Evolutionary conservation across 129 eudicot genomes (phyloP), one percentile per base, ranked within the genome.

Genomic region (Flaveria brownii): DNA sequence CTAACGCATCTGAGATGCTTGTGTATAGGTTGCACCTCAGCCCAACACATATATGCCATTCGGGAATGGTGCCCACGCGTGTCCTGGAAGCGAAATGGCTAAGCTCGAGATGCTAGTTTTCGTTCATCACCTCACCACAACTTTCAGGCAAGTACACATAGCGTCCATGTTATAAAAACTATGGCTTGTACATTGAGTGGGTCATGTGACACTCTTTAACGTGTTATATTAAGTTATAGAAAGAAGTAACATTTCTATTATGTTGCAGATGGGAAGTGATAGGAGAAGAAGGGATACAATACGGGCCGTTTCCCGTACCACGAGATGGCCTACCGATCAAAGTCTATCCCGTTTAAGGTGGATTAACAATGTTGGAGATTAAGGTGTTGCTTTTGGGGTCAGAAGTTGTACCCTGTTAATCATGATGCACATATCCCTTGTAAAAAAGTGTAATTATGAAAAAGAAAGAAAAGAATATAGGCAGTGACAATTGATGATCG

Each of bases 21-120:
- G 5, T 30, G 12, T 73, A 82, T 80, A 92, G 97, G 96, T 89
- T 70, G 72, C 93, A 11, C 93, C 96, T 47, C 85, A 70, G 45
- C 90, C 97, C 23, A 87, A 89, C 85, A 92, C 93, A 33, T 92
- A 80, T 78, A 89, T 92, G 97, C 97, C 97, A 2, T 92, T 92
- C 71, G 97, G 97, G 26, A 92, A 84, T 20, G 97, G 97, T 14
- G 82, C 82, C 49, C 97, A 92, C 81, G 87, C 97, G 3, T 92
- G 97, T 70, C 97, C 97, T 0, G 97, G 97, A 6, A 92, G 89
- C 70, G 97, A 92, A 63, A 84, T 92, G 6, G 97, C 97, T 22
- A 92, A 92, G 82, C 93, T 92, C 10, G 97, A 89, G 87, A 92
- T 92, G 90, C 86, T 92, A 67, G 8, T 89, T 74, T 81, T 92